Conservation (phyloP, 176 grass and related monocot species). For the Triticum urartu region DNA sequence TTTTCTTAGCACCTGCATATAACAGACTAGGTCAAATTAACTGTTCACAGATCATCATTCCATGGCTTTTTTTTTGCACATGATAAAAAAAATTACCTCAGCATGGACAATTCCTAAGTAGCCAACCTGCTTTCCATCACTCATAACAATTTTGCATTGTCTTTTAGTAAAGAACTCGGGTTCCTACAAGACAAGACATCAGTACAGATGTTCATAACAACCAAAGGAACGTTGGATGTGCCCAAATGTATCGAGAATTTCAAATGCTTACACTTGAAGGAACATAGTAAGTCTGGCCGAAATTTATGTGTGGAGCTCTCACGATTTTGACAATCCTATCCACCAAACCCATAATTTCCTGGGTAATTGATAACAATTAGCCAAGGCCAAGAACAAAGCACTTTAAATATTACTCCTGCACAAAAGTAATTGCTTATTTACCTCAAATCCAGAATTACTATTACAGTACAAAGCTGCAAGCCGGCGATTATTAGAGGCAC, state of each 20-base stretch:
- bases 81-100: conserved; percentile 44
- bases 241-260: background rate
- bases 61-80: background rate
- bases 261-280: conserved; percentile 68
- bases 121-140: conserved; percentile 71
- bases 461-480: conserved; percentile 91
- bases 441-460: conserved; percentile 89
- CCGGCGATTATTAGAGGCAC: conserved; percentile 82
- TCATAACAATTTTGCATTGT: conserved; percentile 73
- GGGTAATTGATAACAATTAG: conserved; percentile 24
- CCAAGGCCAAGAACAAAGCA: conserved; percentile 9
- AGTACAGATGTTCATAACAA: conserved; percentile 10
- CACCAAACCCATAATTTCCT: conserved; percentile 95
- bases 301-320: conserved; percentile 41
- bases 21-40: background rate
- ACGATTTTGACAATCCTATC: conserved; percentile 89
- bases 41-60: background rate
- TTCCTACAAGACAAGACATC: conserved; percentile 50
- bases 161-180: conserved; percentile 89
- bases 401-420: background rate
- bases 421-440: conserved; percentile 29
- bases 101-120: conserved; percentile 86
- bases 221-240: conserved; percentile 16
- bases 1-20: conserved; percentile 74
- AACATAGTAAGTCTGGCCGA: conserved; percentile 57